A percentile compares a stretch with the other conserved stretches of the same genome.
Conservation (phyloP, 73 alveolate genomes). For the Effrenium voratum region DNA sequence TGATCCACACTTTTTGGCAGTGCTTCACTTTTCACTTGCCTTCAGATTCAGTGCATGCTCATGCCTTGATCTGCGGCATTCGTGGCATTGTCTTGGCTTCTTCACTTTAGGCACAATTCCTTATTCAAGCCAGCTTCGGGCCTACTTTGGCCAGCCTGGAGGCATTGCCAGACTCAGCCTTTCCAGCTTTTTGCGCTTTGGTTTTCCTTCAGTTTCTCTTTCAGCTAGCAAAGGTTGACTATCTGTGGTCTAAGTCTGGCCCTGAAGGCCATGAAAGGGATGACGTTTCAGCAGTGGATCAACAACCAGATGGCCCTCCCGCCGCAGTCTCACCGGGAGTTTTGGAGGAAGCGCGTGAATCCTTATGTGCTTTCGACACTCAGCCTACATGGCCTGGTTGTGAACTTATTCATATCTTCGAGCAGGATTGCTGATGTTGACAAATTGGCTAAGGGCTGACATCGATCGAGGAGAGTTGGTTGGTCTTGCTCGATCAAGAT, state of each 20-base stretch:
- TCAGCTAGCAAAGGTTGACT: too few species aligned
- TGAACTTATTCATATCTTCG: neutral
- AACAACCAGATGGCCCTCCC: constrained; percentile 62
- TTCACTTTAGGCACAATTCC: constrained; percentile 49
- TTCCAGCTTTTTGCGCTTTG: too few species aligned
- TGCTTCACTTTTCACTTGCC: too few species aligned
- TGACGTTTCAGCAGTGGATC: constrained; percentile 57
- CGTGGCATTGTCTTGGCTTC: too few species aligned
- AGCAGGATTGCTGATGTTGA: too few species aligned
- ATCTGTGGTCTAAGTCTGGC: too few species aligned
- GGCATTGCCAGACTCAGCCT: too few species aligned
- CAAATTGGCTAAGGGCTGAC: too few species aligned
- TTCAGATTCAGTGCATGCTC: too few species aligned
- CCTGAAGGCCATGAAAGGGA: neutral
- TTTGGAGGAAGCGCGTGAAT: constrained; percentile 46
- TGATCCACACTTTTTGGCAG: too few species aligned
- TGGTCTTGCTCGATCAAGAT: constrained; percentile 52
- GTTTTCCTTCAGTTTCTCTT: too few species aligned
- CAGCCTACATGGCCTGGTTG: neutral
- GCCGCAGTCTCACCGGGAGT: constrained; percentile 35
- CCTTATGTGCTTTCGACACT: constrained; percentile 37
- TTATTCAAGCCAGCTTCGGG: constrained; percentile 75
- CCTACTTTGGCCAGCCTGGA: constrained; percentile 78
- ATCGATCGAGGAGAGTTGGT: constrained; percentile 34
- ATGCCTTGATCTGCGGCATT: too few species aligned